A percentile compares a stretch with the other conserved stretches of the same genome.
Evolutionary conservation across 495 filamentous ascomycete genomes (phyloP).

Genomic region (Aspergillus mulundensis): DNA sequence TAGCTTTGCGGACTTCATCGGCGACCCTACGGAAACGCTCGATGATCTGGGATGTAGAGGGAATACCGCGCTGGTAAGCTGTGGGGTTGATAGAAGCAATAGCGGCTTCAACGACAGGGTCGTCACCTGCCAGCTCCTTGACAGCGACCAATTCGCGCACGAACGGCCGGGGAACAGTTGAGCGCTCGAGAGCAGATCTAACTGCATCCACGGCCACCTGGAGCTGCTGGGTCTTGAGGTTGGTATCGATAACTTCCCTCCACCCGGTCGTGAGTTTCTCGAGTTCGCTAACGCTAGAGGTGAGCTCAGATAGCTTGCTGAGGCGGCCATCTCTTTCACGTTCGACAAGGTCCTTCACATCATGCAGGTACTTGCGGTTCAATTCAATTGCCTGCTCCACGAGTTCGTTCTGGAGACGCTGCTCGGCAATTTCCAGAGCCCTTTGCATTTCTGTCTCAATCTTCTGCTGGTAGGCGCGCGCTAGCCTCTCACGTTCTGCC

Average conservation of each 20-base stretch:
- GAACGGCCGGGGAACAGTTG: conserved; percentile 75
- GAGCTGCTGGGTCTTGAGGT: conserved; percentile 89
- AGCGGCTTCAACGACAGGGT: conserved; percentile 81
- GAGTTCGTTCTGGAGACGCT: conserved; percentile 76
- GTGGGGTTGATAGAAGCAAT: conserved; percentile 90
- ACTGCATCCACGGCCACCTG: conserved; percentile 94
- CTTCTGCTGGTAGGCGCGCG: conserved; percentile 71
- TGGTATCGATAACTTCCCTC: conserved; percentile 81
- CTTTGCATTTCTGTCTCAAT: conserved; percentile 70
- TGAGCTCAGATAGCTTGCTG: conserved; percentile 76
- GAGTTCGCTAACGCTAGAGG: conserved; percentile 69
- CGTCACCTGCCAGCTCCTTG: conserved; percentile 81
- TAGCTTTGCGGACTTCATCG: conserved; percentile 87
- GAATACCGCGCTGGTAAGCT: conserved; percentile 89
- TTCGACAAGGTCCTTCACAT: conserved; percentile 80
- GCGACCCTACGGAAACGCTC: conserved; percentile 97
- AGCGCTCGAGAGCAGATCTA: conserved; percentile 69
- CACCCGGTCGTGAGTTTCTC: conserved; percentile 80
- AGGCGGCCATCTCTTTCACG: conserved; percentile 82
- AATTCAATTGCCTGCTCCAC: conserved; percentile 87
- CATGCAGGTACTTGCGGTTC: conserved; percentile 73
- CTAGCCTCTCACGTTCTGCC: conserved; percentile 73
- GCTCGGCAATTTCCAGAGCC: conserved; percentile 69
- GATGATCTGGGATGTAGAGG: conserved; percentile 76
- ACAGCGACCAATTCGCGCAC: conserved; percentile 86